Evolutionary conservation across 306 rosid genomes (phyloP).

Genomic region (Castanea mollissima): DNA sequence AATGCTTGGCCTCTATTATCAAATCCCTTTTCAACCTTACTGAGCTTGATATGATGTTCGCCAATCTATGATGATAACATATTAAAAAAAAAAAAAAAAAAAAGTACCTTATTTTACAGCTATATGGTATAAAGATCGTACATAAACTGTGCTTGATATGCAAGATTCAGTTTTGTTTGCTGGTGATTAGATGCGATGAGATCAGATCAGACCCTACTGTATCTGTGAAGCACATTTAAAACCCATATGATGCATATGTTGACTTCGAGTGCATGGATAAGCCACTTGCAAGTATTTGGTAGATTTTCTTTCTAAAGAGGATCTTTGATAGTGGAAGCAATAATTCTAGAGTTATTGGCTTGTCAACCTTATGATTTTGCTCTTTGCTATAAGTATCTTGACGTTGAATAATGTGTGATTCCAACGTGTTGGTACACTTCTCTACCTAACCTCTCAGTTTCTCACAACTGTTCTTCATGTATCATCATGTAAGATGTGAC

Average conservation of each 20-base stretch:
- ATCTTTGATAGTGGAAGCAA: conserved; percentile 36
- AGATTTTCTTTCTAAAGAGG: conserved; percentile 29
- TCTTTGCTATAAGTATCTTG: background rate
- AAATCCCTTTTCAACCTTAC: background rate
- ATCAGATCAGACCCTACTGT: too few relatives aligned
- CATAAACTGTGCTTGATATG: background rate
- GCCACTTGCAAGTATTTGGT: conserved; percentile 14
- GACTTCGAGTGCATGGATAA: conserved; percentile 16
- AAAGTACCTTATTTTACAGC: background rate
- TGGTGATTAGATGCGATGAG: background rate
- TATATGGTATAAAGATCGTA: background rate
- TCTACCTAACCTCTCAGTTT: background rate
- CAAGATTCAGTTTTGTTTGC: background rate
- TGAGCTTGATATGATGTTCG: background rate
- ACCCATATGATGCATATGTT: conserved; percentile 9
- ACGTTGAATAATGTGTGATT: conserved; percentile 1
- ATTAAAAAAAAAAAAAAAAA: background rate
- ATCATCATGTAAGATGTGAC: conserved; percentile 27
- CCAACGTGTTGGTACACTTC: conserved; percentile 8
- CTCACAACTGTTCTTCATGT: conserved; percentile 5
- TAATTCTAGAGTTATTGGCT: conserved; percentile 14
- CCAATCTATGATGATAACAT: background rate
- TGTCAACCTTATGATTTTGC: conserved; percentile 7
- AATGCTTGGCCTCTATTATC: background rate
- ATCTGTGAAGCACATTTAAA: background rate